These are phyloP conservation scores for Myxozyma nipponensis DNA, from an alignment of 805 yeast species.

Conservation along the genomic window DNA sequence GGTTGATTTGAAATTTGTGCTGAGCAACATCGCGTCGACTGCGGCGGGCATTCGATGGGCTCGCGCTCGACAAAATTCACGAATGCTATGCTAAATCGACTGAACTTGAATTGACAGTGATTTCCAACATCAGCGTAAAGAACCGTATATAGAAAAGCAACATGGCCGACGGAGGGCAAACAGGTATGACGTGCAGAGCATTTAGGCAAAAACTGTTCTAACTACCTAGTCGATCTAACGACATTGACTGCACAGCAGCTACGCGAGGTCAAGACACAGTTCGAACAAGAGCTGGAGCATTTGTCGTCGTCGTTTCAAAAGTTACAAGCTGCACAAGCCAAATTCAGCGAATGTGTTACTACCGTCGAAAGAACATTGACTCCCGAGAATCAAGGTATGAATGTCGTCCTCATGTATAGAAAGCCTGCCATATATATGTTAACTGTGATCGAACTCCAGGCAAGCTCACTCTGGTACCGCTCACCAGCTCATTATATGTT, in stretches of 20 bases:
- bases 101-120: no score
- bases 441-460: conserved; percentile 29
- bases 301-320: conserved; percentile 81
- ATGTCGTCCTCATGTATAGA: no score
- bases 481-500: conserved; percentile 82
- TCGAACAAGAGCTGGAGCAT: conserved; percentile 83
- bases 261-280: conserved; percentile 71
- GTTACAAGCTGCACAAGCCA: conserved; percentile 72
- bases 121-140: no score
- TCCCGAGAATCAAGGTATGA: conserved; percentile 39
- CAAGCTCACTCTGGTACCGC: conserved; percentile 69
- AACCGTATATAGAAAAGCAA: no score
- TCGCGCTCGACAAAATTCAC: background rate
- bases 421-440: background rate
- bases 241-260: conserved; percentile 80
- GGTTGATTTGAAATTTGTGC: no score
- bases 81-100: no score
- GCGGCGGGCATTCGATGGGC: background rate
- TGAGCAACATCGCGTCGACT: background rate
- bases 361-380: conserved; percentile 57
- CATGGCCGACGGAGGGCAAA: background rate
- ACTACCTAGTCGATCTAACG: conserved; percentile 55
- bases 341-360: conserved; percentile 73
- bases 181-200: background rate
- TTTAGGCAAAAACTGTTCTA: background rate